Evolutionary conservation across 176 grass and related monocot genomes (phyloP).

Genomic region (Oryza coarctata): DNA sequence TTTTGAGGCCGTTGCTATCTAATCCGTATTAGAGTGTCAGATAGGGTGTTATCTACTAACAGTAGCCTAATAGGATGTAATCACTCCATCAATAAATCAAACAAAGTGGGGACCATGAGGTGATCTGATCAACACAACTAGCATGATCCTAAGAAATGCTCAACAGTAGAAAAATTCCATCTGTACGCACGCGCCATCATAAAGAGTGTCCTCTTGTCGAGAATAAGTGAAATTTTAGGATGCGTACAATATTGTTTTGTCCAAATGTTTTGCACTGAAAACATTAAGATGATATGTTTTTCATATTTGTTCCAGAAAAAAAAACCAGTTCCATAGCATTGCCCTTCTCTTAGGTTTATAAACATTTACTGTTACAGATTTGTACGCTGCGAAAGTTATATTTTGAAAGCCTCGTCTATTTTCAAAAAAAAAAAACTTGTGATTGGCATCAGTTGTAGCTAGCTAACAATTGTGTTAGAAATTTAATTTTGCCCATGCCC

Average conservation of each 20-base stretch:
- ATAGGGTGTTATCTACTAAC: not conserved
- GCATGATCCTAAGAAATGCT: not conserved
- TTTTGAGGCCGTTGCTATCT: not conserved
- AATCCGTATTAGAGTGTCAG: not conserved
- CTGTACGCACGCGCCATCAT: not conserved
- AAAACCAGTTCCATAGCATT: not conserved
- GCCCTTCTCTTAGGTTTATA: not conserved
- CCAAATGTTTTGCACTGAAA: not conserved
- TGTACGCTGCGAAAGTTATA: not conserved
- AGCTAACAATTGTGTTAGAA: not conserved
- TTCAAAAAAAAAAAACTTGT: not conserved
- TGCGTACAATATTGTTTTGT: not conserved
- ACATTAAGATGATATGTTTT: not conserved
- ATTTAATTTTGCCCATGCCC: conserved; percentile 26
- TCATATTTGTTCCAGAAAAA: not conserved
- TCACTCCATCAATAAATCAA: not conserved
- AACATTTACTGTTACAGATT: not conserved
- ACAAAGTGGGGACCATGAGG: not conserved
- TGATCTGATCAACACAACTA: not conserved
- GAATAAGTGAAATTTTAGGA: not conserved
- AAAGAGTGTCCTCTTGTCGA: not conserved
- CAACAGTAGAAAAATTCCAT: not conserved
- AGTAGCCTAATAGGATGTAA: not conserved
- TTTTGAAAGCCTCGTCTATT: not conserved
- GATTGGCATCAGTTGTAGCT: not conserved